A percentile compares a stretch with the other conserved stretches of the same genome.
Conservation (phyloP, 2,329 filamentous ascomycete genomes). For the Trichothecium roseum region DNA sequence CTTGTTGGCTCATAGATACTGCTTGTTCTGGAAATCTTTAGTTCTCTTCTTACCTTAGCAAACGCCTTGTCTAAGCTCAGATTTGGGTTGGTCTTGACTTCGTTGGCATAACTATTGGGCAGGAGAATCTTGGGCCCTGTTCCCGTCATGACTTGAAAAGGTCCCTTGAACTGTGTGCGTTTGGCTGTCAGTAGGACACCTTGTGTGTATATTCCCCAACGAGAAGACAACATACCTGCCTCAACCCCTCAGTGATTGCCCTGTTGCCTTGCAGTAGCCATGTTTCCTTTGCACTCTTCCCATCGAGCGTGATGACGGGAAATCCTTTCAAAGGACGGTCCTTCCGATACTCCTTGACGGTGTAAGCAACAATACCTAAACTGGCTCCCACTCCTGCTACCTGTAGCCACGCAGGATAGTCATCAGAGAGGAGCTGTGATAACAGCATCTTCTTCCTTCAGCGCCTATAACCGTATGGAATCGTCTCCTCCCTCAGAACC, state of each 20-base stretch:
- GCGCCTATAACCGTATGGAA: no score
- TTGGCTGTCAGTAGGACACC: no score
- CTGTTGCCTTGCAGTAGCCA: conserved; percentile 1
- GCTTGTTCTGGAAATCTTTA: no score
- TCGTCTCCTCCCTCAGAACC: no score
- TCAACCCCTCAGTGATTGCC: conserved; percentile 1
- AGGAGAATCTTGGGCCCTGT: conserved; percentile 1
- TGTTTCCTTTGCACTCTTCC: background rate
- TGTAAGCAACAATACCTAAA: background rate
- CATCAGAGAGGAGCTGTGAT: background rate
- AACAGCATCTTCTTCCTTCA: background rate
- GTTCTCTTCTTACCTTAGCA: background rate
- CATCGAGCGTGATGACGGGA: conserved; percentile 2
- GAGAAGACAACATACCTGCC: background rate
- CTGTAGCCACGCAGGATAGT: background rate
- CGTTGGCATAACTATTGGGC: conserved; percentile 1
- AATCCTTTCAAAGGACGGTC: background rate
- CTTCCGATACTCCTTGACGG: background rate
- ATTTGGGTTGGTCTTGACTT: background rate
- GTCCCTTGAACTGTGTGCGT: background rate
- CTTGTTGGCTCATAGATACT: no score
- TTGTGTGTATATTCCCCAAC: no score
- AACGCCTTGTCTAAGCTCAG: background rate
- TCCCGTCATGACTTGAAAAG: conserved; percentile 1
- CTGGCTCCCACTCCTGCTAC: background rate